These are phyloP conservation scores for Lagerstroemia speciosa DNA, from an alignment of 345 rosid genomes.

Conservation along the genomic window DNA sequence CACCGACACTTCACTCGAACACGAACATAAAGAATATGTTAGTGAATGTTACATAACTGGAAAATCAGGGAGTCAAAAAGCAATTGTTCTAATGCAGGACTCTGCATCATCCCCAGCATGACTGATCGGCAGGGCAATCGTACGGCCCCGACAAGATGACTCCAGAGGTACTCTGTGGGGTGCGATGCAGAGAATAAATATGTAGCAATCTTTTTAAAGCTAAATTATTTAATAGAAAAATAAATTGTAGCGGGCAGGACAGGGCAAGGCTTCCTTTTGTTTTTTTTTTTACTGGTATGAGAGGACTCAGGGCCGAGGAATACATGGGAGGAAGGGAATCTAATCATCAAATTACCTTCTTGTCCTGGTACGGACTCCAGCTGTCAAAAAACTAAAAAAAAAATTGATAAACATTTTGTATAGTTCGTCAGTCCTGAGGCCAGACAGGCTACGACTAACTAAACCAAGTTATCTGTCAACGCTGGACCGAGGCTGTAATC, in stretches of 20 bases:
- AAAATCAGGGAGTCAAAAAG: too few relatives aligned
- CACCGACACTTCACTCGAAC: too few relatives aligned
- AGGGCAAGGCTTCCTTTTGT: background rate
- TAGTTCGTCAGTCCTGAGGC: too few relatives aligned
- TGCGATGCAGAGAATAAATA: background rate
- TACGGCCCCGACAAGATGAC: background rate
- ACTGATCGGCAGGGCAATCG: background rate
- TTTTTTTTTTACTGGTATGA: too few relatives aligned
- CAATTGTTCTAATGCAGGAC: too few relatives aligned
- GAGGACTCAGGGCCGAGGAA: background rate
- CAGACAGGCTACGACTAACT: too few relatives aligned
- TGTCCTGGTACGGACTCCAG: constrained; percentile 13
- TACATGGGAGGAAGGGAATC: constrained; percentile 2
- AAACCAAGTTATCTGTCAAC: too few relatives aligned
- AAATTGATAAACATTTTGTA: too few relatives aligned
- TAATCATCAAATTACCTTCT: constrained; percentile 12
- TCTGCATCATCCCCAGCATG: too few relatives aligned
- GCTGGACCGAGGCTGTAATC: too few relatives aligned
- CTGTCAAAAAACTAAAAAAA: background rate
- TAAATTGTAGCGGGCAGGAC: background rate
- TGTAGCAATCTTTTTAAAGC: background rate
- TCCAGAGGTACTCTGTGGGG: background rate
- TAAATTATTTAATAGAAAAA: background rate
- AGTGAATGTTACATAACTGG: too few relatives aligned
- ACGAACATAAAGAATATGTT: too few relatives aligned